Conservation (phyloP, 106 monocot genomes). For the Posidonia australis region DNA sequence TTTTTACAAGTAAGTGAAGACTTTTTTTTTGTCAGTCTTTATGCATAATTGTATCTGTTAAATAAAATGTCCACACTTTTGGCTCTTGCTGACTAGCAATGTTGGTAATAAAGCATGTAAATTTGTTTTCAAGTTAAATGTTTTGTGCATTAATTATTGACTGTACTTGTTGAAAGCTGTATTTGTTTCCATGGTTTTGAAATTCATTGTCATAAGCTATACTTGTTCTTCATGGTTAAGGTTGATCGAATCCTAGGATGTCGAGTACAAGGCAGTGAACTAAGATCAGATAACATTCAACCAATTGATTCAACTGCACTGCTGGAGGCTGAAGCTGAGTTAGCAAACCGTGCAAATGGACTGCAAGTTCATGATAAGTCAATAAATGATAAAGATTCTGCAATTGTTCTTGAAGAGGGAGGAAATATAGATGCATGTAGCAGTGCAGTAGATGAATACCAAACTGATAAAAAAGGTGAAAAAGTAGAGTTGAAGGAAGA, state of each 20-base stretch:
- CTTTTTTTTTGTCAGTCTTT: not conserved
- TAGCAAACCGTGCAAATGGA: not conserved
- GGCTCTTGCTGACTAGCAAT: too few relatives aligned
- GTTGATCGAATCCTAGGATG: constrained; percentile 93
- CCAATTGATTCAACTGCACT: not conserved
- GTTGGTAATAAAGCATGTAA: too few relatives aligned
- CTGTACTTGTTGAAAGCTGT: not conserved
- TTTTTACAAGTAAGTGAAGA: constrained; percentile 39
- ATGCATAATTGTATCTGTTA: not conserved
- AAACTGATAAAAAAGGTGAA: constrained; percentile 14
- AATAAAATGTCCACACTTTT: not conserved
- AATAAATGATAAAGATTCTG: not conserved
- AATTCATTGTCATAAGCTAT: not conserved
- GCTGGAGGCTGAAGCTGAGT: not conserved
- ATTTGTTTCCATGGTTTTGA: not conserved
- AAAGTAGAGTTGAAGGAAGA: not conserved
- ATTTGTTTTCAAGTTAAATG: too few relatives aligned
- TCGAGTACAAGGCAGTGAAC: constrained; percentile 29
- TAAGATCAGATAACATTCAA: constrained; percentile 7
- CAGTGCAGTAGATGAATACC: not conserved
- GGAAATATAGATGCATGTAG: constrained; percentile 4
- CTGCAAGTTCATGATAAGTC: not conserved
- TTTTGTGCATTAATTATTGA: not conserved
- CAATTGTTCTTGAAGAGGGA: not conserved
- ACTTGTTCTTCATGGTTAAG: constrained; percentile 17